A percentile compares a stretch with the other conserved stretches of the same genome.
Conservation (phyloP, 331 rosid species). For the Malus hybrid region DNA sequence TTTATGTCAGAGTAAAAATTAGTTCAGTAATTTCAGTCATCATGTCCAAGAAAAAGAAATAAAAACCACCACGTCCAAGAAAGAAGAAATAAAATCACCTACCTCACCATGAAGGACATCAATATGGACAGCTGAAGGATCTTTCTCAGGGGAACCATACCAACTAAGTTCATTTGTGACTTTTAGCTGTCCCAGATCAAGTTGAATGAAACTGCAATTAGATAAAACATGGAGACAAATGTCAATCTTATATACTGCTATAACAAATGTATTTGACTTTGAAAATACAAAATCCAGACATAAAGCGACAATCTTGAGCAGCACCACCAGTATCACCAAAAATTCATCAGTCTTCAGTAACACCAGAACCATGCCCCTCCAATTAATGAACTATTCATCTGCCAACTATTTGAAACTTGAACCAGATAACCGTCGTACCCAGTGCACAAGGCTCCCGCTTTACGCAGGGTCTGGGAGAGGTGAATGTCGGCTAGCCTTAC, state of each 20-base stretch:
- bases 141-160: conserved; percentile 80
- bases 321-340: background rate
- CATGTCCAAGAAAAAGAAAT: background rate
- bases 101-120: conserved; percentile 94
- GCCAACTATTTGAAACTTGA: background rate
- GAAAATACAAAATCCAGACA: conserved; percentile 3
- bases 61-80: background rate
- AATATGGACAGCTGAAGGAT: conserved; percentile 86
- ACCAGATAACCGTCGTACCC: background rate
- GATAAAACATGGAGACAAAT: background rate
- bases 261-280: background rate
- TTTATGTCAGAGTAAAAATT: conserved; percentile 15
- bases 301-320: conserved; percentile 5
- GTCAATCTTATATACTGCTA: background rate
- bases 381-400: background rate
- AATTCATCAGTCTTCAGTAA: background rate
- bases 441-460: too few species aligned
- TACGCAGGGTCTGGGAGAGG: too few species aligned
- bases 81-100: background rate
- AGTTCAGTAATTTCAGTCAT: background rate
- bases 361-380: background rate
- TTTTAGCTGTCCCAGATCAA: conserved; percentile 80
- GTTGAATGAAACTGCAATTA: conserved; percentile 84
- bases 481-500: too few species aligned
- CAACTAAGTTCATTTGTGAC: conserved; percentile 81